Base-by-base conservation (phyloP, 2,329 filamentous ascomycete species). In the Aspergillus arachidicola region DNA sequence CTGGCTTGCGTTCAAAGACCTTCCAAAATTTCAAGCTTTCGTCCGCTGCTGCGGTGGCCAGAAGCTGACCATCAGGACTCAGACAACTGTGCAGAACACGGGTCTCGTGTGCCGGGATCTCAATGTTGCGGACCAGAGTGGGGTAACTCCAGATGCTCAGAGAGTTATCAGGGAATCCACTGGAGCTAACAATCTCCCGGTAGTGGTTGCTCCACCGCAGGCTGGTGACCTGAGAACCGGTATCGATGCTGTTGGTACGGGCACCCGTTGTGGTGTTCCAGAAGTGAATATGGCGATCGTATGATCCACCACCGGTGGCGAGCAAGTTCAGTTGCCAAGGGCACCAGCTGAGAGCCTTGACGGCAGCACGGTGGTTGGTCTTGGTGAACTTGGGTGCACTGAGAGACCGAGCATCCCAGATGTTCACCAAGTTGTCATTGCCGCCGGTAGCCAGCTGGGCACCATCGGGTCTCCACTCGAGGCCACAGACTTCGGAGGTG, bases 21-120 rank as follows among this genome's bases (percentile, higher is more conserved):
- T 99, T 99, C 95, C 95, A 99, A 86, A 99, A 99, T 84, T 99
- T 99, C 79, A 99, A 86, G 76, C 91, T 94, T 85, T 99, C 95
- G 74, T 99, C 95, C 43, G 94, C 94, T 71, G 94, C 92, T 64
- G 95, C 94, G 58, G 95, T 99, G 57, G 95, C 95, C 61, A 99
- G 87, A 89, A 97, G 97, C 84, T 99, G 95, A 58, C 95, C 95
- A 75, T 99, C 95, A 3, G 95, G 95, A 82, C 93, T 97, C 71
- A 99, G 88, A 78, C 92, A 95, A 85, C 92, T 96, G 88, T 98
- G 95, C 57, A 99, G 87, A 48, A 99, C 94, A 72, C 95, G 88
- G 75, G 93, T 96, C 85, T 99, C 95, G 76, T 99, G 95, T 23
- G 95, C 95, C 12, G 94, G 95, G 69, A 99, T 97, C 84, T 99